Percentiles rank a stretch among this genome's conserved stretches.
phyloP scores from a whole-genome alignment of 2,329 filamentous ascomycete species.

The Chaetomium strumarium region DNA sequence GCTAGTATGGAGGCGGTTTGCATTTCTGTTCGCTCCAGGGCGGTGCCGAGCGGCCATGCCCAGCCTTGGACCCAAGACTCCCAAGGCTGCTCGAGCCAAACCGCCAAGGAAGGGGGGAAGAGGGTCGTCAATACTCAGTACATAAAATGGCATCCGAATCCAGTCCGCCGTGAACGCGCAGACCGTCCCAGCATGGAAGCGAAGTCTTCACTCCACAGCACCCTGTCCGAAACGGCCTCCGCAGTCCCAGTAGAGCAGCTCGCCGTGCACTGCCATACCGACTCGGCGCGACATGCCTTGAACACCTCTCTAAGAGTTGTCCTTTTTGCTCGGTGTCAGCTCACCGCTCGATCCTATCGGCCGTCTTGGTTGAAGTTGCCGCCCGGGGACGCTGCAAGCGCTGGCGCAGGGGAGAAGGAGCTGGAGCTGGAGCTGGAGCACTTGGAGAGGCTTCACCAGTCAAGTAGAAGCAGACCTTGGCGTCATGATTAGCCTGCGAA shows the following conservation, averaged over 20 bases:
- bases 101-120: conserved; percentile 11
- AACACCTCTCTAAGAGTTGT: not conserved
- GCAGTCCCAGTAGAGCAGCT: not conserved
- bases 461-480: not conserved
- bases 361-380: no score
- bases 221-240: not conserved
- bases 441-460: not conserved
- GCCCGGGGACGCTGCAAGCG: no score
- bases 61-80: conserved; percentile 14
- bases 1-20: conserved; percentile 3
- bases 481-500: not conserved
- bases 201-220: no score
- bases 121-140: conserved; percentile 1
- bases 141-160: conserved; percentile 15
- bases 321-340: not conserved
- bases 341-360: not conserved
- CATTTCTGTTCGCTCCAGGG: conserved; percentile 5
- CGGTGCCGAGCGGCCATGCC: conserved; percentile 14
- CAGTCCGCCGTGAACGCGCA: not conserved
- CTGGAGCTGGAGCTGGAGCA: not conserved
- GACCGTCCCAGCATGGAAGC: no score
- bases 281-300: conserved; percentile 3
- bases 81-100: conserved; percentile 2
- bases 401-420: no score
- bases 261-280: not conserved